Evolutionary conservation across 768 basidiomycete species (phyloP).

Genomic region (Amanita subjunquillea): DNA sequence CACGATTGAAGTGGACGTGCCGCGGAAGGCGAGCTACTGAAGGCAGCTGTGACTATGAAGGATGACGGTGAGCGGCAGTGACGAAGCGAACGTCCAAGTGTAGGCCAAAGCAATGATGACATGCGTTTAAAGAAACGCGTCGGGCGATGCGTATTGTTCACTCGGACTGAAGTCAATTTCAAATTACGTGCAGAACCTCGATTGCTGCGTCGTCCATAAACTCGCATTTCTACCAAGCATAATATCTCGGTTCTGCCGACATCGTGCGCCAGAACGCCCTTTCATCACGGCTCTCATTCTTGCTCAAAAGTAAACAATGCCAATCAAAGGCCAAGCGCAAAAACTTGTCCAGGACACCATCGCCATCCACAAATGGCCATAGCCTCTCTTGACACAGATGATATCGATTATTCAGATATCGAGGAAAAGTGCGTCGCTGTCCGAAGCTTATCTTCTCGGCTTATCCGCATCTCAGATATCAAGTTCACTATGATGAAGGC

Average conservation of each 20-base stretch:
- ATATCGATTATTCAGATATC: slow-evolving; percentile 83
- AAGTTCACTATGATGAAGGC: slow-evolving; percentile 73
- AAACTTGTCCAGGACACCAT: background rate
- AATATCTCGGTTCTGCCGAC: background rate
- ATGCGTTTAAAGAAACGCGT: slow-evolving; percentile 5
- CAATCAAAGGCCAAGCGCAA: background rate
- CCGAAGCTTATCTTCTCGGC: background rate
- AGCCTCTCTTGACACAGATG: slow-evolving; percentile 38
- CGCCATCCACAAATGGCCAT: slow-evolving; percentile 30
- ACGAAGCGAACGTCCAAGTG: background rate
- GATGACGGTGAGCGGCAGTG: background rate
- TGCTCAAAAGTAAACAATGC: background rate
- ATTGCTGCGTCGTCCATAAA: background rate
- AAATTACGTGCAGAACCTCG: background rate
- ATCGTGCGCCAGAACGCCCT: background rate
- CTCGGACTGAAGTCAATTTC: background rate
- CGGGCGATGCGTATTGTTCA: background rate
- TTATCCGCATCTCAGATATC: slow-evolving; percentile 46
- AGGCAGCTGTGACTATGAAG: background rate
- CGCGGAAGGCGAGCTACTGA: background rate
- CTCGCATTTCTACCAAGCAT: background rate
- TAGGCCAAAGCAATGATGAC: slow-evolving; percentile 9
- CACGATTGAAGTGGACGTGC: background rate
- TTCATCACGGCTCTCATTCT: no score
- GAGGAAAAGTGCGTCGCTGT: slow-evolving; percentile 59